Evolutionary conservation across 2,329 filamentous ascomycete genomes (phyloP), one percentile per base, ranked within the genome.

Genomic region (Aspergillus vadensis): DNA sequence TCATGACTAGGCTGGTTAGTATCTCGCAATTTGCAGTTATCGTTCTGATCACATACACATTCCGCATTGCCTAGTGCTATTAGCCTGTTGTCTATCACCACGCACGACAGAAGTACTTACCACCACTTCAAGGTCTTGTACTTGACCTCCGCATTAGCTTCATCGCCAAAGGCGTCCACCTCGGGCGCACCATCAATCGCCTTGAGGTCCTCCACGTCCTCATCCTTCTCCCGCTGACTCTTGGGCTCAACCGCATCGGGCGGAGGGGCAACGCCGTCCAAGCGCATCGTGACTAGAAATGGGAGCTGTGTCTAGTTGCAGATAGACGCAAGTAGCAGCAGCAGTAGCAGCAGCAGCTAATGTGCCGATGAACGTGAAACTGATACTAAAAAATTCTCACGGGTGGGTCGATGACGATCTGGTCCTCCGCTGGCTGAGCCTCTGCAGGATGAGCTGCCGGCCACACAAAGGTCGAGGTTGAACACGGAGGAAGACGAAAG

Each of bases 41-140:
- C 23, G 12, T 25, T 8, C 25, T 14, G 23, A 10, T 36, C 8
- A 62, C 63, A 27, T 71, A 77, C 75, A 72, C 67, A 77, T 68
- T 59, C 73, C 72, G 32, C 71, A 72, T 65, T 79, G 73, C 74
- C 75, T 67, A 39, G 50, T 71, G 72, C 67, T 72, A 77, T 77
- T 74, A 80, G 79, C 8, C 39, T 32, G 3, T 52, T 2, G 23
- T 49, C 38, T 0, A n/a, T 15, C 19, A 7, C 0, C 7, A 12
- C 3, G 25, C 9, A 36, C 30, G 27, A 32, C 1, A 7, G 27
- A 3, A 5, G 21, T 38, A 65, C 65, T 36, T 66, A 67, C 65
- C 65, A 67, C 65, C 81, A 83, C 49, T 74, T 71, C 73, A 81
- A 75, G 1, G 79, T 81, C 64, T 78, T 79, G 65, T 81, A 83